These are phyloP conservation scores for Mycena sp. DNA, from an alignment of 1,284 basidiomycete species.

Conservation along the genomic window DNA sequence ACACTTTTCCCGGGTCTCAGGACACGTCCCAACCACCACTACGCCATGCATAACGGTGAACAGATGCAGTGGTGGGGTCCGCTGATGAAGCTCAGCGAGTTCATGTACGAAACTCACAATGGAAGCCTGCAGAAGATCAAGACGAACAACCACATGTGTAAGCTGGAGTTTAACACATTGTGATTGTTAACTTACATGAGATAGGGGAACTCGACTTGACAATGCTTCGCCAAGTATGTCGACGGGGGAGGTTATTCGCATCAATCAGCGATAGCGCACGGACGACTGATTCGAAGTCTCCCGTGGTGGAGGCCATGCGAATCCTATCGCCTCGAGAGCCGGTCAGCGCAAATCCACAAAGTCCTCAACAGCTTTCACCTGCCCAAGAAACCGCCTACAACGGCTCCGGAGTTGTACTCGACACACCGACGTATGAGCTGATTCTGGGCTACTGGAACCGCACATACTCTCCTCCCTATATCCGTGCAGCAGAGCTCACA, in stretches of 20 bases:
- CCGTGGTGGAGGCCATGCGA: background rate
- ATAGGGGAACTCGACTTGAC: slow-evolving; percentile 17
- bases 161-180: background rate
- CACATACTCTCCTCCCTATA: no score
- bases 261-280: background rate
- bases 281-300: background rate
- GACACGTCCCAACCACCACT: no score
- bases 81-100: no score
- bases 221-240: slow-evolving; percentile 18
- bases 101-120: no score
- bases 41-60: no score
- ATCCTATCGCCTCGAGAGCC: background rate
- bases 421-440: background rate
- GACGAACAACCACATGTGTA: no score
- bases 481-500: no score
- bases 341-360: background rate
- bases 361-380: background rate
- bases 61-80: no score
- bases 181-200: background rate
- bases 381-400: slow-evolving; percentile 1
- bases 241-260: background rate
- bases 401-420: background rate
- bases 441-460: no score
- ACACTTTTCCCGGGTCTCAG: background rate
- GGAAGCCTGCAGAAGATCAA: no score